Evolutionary conservation across 805 yeast species (phyloP), one percentile per base, ranked within the genome.

Genomic region (Candida namnaoensis): DNA sequence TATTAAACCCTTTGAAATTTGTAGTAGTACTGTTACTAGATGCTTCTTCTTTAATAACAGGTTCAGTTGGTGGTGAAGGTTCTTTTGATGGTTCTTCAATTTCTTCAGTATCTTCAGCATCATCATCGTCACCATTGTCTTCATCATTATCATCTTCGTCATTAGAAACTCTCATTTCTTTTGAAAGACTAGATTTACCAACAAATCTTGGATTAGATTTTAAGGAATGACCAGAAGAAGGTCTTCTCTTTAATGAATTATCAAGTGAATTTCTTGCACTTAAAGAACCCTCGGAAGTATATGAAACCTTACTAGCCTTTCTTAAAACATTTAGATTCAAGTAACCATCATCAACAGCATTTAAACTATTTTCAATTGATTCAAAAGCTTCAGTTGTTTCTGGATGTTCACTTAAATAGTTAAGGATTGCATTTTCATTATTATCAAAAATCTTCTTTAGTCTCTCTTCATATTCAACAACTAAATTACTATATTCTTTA

Each of bases 331-430:
- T 67, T 35, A 76, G 49, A 57, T 81, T 85, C 56, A 80, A 58
- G 48, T 71, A 71, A 1, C 87, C 88, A 55, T 80, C 82, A 55
- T 82, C 87, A 37, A 78, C 71, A 7, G 79, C 72, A 44, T 72
- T 72, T 53, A 80, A 60, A 27, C 77, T 72, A 11, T 69, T 69
- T 43, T 78, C 79, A 45, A 78, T 71, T 41, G 71, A 76, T 37
- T 69, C 69, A 39, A 80, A 51, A 1, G 44, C 4, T 28, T 54
- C 57, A n/a, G 45, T 44, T 41, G 57, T 61, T 19, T 52, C 51
- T 13, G 57, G 58, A 44, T 58, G 60, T 6, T 48, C 48, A 3
- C 44, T 40, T 33, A 58, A 51, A 46, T 50, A 58, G 1, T 42
- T 34, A 13, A 52, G 41, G 24, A 58, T 49, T 34, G 44, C 39